Percentiles rank a stretch among this genome's conserved stretches.
Evolutionary conservation across 768 basidiomycete genomes (phyloP).

Genomic region (Suillus alpinus): DNA sequence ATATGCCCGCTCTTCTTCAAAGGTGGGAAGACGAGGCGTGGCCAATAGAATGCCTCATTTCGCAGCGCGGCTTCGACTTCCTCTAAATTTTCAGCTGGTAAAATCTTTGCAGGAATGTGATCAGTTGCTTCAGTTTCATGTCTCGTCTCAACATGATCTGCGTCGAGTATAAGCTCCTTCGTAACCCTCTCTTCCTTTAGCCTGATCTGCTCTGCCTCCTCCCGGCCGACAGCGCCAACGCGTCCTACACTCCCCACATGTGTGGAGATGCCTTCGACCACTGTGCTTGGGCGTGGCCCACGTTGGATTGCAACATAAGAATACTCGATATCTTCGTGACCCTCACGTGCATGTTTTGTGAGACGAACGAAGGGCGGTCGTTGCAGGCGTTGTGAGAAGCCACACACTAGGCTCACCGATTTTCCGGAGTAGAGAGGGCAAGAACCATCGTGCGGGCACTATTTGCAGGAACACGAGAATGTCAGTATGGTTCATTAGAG

Average conservation of each 20-base stretch:
- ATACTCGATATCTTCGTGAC: slow-evolving; percentile 86
- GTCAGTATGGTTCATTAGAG: slow-evolving; percentile 3
- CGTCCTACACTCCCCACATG: slow-evolving; percentile 18
- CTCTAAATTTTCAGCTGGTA: slow-evolving; percentile 6
- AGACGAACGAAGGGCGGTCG: slow-evolving; percentile 80
- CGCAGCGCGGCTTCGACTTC: slow-evolving; percentile 56
- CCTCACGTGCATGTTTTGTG: slow-evolving; percentile 83
- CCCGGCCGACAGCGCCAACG: slow-evolving; percentile 29
- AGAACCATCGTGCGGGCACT: slow-evolving; percentile 89
- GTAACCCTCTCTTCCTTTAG: slow-evolving; percentile 13
- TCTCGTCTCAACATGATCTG: slow-evolving; percentile 10
- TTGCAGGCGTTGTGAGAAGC: slow-evolving; percentile 86
- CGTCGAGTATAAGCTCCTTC: slow-evolving; percentile 24
- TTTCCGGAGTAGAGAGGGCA: slow-evolving; percentile 77
- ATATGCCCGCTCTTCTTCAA: slow-evolving; percentile 90
- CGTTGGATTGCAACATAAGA: slow-evolving; percentile 88
- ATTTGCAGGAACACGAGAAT: slow-evolving; percentile 10
- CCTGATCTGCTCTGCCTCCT: slow-evolving; percentile 26
- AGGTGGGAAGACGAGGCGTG: slow-evolving; percentile 89
- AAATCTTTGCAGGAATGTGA: slow-evolving; percentile 10
- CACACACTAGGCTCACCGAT: slow-evolving; percentile 57
- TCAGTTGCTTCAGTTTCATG: neutral
- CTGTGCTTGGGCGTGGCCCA: slow-evolving; percentile 58
- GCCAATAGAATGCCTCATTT: slow-evolving; percentile 82
- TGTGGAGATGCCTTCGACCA: neutral